Base-by-base conservation (phyloP, 148 eudicot genomes). In the Chenopodium formosanum region DNA sequence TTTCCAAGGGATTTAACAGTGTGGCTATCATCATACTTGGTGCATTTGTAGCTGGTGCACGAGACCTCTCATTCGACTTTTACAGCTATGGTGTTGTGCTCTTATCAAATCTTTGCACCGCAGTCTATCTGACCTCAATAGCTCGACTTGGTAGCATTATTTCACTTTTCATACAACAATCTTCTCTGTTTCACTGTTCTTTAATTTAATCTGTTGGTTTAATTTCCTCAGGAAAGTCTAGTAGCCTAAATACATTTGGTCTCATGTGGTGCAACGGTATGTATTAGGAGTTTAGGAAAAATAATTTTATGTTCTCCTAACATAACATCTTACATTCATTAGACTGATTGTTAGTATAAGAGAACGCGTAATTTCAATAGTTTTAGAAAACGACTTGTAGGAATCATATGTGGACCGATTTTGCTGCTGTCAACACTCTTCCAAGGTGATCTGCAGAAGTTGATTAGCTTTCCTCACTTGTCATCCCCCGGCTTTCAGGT, bases 221-320 rank as follows among this genome's bases (percentile, higher is more conserved):
- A 31, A 31, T 31, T 31, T 82, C 52, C 74, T 60, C 82, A 90
- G 92, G 92, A 48, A 90, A 88, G 64, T 83, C 92, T 9, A 90
- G 88, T 75, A 90, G 92, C 37, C 87, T 90, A 23, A 90, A 84
- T 47, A 90, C 83, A 81, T 90, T 90, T 74, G 92, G 92, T 48
- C 88, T 90, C 3, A 88, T 88, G 90, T 90, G 92, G 90, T 90
- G 89, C 80, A 90, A 90, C 75, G 92, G 92, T 90, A 83, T 14
- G 84, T 56, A 56, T 56, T 14, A 56, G 32, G 32, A 31, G 32
- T 31, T 31, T 31, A 31, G 62, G 62, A 56, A 5, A 16, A 16
- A 53, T 16, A 53, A 53, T 53, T 40, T 53, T 12, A 53, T 13
- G 14, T 53, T 16, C 60, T 53, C 22, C 62, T 14, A 56, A 17